Evolutionary conservation across 2,329 filamentous ascomycete genomes (phyloP), one percentile per base, ranked within the genome.

Genomic region (Aureobasidium mangrovei): DNA sequence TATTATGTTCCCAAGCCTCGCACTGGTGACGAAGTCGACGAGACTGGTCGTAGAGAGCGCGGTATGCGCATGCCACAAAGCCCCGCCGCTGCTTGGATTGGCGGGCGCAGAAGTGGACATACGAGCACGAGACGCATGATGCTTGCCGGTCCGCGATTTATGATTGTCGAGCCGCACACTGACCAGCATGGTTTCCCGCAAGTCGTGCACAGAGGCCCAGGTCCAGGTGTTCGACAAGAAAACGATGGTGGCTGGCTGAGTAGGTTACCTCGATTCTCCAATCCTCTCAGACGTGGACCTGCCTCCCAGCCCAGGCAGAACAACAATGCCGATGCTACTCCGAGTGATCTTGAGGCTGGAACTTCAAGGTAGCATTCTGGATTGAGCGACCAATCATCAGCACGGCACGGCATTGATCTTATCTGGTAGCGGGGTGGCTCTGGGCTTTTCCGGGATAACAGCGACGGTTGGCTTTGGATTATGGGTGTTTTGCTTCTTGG

Each of bases 1-100:
- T 98, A 97, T 70, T 97, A 95, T 69, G 85, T 89, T 2, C 91
- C 93, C 0, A 97, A 97, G 72, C 88, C 90, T 48, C 86, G 89
- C 12, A 77, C 86, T 3, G 81, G 83, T 58, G 76, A 72, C 7
- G 74, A 76, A 49, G 60, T 58, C 27, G 56, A 56, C 24, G 56
- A 54, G 4, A 36, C 54, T 9, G 56, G 48, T 5, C 56, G 54
- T 27, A 43, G 57, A 7, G 55, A 54, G 48, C 51, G 56, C n/a
- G 56, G 58, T 12, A 54, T 55, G 36, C 45, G 47, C 12, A 43
- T 62, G 36, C 63, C 64, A 4, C 57, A 60, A 28, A 57, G 60
- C 9, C 67, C 67, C 12, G 55, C 58, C 8, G 53, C 60, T 3
- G 63, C 61, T 4, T 67, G 65, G 63, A 59, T 66, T 3, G 62